Evolutionary conservation across 116 monocot genomes (phyloP), one percentile per base, ranked within the genome.

Genomic region (Papilionanthe hybrid): DNA sequence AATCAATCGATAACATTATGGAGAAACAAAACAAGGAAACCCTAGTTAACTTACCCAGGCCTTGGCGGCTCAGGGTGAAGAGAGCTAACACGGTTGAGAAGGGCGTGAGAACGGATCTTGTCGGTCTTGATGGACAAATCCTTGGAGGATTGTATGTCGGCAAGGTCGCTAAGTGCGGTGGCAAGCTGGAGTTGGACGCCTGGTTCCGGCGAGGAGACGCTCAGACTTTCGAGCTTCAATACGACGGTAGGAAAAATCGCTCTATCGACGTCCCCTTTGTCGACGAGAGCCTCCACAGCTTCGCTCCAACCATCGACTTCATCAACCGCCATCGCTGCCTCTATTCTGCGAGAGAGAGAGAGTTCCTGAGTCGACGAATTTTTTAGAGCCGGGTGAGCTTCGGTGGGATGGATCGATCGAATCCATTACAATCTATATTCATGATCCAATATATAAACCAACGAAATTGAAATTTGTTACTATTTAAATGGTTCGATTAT

Each of bases 81-180:
- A 76, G 55, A 73, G 47, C 80, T 48, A 50, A 79, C 28, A 1
- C 81, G 82, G 68, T 79, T 19, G 60, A 81, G 72, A 50, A 86
- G 75, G 10, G 85, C 86, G 53, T 17, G 53, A 53, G 17, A 53
- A 17, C 53, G 17, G 53, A 53, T 4, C 53, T 53, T 17, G 76
- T 90, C 90, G 29, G 92, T 80, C 58, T 77, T 81, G 73, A 86
- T 42, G 17, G 90, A 86, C 68, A 45, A 68, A 0, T 87, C 88
- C 4, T 79, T 76, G 55, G 81, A 76, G 77, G 75, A 75, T 75
- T 85, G 85, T n/a, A 92, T 85, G 57, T 75, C 82, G 49, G 92
- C 86, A 60, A 90, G 90, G 42, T 88, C 88, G 69, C 63, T 12
- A 42, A 90, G 82, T 13, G 88, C 88, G 32, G 88, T 15, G 66